Evolutionary conservation across 345 rosid genomes (phyloP).

Genomic region (Luvunga scandens): DNA sequence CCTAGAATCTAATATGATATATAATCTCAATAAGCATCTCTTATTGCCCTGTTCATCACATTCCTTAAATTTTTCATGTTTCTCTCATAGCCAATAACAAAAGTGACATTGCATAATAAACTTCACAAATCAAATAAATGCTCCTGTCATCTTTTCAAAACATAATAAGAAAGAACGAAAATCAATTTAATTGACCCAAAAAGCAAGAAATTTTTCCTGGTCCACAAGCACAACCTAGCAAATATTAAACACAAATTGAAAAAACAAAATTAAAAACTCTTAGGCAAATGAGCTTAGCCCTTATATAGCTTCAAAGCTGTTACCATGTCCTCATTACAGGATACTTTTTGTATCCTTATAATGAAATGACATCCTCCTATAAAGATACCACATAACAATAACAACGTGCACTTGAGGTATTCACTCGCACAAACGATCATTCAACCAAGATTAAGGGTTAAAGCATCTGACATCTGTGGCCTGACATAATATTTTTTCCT

Average conservation of each 20-base stretch:
- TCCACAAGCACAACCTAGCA: neutral
- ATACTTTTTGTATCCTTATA: too few relatives aligned
- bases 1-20: neutral
- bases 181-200: neutral
- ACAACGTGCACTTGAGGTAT: neutral
- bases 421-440: neutral
- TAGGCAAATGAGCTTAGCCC: too few relatives aligned
- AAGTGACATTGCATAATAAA: neutral
- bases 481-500: neutral
- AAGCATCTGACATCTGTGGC: neutral
- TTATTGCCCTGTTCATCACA: neutral
- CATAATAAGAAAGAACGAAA: neutral
- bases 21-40: too few relatives aligned
- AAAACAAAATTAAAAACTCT: too few relatives aligned
- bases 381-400: neutral
- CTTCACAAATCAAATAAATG: neutral
- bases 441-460: neutral
- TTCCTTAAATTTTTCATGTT: neutral
- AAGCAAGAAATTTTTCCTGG: neutral
- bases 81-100: neutral
- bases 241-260: neutral
- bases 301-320: too few relatives aligned
- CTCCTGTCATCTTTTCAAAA: neutral
- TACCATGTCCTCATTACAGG: too few relatives aligned
- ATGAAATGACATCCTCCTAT: neutral